Percentiles rank a stretch among this genome's conserved stretches.
phyloP scores from a whole-genome alignment of 1,139 yeast species.

The Pichia sp. region DNA sequence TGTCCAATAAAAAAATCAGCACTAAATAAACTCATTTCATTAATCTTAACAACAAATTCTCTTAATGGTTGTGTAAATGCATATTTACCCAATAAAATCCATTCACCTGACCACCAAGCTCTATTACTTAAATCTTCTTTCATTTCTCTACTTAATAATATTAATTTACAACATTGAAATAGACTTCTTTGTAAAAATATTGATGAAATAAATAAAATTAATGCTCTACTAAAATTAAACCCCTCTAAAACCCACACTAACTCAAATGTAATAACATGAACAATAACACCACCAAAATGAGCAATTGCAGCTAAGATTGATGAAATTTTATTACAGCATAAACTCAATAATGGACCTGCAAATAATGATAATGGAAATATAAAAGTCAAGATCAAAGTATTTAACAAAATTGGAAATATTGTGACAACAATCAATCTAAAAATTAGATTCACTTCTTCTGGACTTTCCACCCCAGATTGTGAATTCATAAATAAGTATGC shows the following conservation, averaged over 20 bases:
- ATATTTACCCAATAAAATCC: slow-evolving; percentile 51
- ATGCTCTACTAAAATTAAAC: slow-evolving; percentile 44
- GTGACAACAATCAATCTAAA: slow-evolving; percentile 40
- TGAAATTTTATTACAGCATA: slow-evolving; percentile 37
- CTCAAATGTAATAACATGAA: slow-evolving; percentile 42
- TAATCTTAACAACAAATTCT: slow-evolving; percentile 47
- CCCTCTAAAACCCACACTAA: slow-evolving; percentile 47
- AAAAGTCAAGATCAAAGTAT: slow-evolving; percentile 35
- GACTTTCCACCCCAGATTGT: slow-evolving; percentile 34
- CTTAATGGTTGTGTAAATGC: slow-evolving; percentile 48
- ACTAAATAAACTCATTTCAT: slow-evolving; percentile 50
- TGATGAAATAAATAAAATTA: slow-evolving; percentile 43
- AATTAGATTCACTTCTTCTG: slow-evolving; percentile 32
- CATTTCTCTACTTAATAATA: slow-evolving; percentile 44
- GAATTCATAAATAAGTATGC: slow-evolving; percentile 44
- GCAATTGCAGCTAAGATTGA: slow-evolving; percentile 39
- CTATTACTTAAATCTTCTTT: slow-evolving; percentile 44
- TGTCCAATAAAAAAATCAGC: slow-evolving; percentile 51
- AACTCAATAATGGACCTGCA: slow-evolving; percentile 41
- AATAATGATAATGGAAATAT: slow-evolving; percentile 38
- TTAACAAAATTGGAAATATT: slow-evolving; percentile 42
- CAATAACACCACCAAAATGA: slow-evolving; percentile 39
- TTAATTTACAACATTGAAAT: slow-evolving; percentile 35
- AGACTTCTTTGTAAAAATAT: slow-evolving; percentile 40
- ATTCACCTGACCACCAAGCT: slow-evolving; percentile 69